Percentiles rank a stretch among this genome's conserved stretches.
Conservation (phyloP, 2,329 filamentous ascomycete genomes). For the Fusarium mundagurra region DNA sequence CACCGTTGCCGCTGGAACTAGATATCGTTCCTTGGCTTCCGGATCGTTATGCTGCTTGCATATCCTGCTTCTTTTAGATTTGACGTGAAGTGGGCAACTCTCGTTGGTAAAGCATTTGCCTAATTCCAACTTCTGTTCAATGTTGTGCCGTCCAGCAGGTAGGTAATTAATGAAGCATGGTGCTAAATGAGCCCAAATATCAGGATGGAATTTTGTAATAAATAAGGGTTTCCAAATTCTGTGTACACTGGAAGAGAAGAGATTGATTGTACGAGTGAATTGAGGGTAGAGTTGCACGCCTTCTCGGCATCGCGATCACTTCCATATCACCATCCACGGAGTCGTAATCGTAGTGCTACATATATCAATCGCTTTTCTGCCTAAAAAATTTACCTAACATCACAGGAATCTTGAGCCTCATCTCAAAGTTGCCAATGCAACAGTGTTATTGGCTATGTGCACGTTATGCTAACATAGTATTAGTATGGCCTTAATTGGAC, state of each 20-base stretch:
- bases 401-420: not conserved
- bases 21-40: not conserved
- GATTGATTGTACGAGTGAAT: not conserved
- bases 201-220: not conserved
- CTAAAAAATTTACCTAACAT: not conserved
- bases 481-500: not conserved
- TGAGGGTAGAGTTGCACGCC: not conserved
- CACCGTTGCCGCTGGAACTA: not conserved
- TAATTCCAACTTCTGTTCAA: slow-evolving; percentile 1
- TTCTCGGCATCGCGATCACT: not conserved
- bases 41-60: not conserved
- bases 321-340: not conserved
- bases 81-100: slow-evolving; percentile 21
- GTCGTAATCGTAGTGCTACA: not conserved
- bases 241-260: not conserved
- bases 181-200: not conserved
- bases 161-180: slow-evolving; percentile 2
- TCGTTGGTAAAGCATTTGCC: slow-evolving; percentile 25
- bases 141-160: slow-evolving; percentile 7
- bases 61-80: not conserved
- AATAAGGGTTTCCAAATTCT: not conserved
- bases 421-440: not conserved
- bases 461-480: not conserved
- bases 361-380: not conserved
- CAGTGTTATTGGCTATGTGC: not conserved